These are phyloP conservation scores for Crinitomyces ghanaensis DNA, from an alignment of 805 yeast genomes.

Conservation along the genomic window DNA sequence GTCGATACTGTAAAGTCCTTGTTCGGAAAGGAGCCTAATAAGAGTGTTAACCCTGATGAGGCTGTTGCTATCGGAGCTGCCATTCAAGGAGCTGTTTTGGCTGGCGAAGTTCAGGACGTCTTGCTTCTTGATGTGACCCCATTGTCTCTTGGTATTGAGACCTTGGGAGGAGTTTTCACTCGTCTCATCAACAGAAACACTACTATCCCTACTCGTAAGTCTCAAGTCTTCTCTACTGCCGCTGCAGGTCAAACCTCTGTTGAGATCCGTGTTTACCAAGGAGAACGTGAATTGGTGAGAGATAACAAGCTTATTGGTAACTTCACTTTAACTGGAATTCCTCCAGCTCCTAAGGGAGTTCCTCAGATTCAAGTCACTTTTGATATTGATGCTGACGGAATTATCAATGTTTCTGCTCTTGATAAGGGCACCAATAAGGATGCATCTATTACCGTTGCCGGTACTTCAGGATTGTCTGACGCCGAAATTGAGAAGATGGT, in stretches of 20 bases:
- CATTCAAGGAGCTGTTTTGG: constrained; percentile 91
- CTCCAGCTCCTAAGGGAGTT: constrained; percentile 91
- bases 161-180: constrained; percentile 96
- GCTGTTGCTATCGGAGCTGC: constrained; percentile 97
- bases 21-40: constrained; percentile 76
- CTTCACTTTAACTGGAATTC: constrained; percentile 90
- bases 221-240: constrained; percentile 93
- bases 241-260: constrained; percentile 95
- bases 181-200: constrained; percentile 87
- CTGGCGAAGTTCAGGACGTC: constrained; percentile 92
- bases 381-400: constrained; percentile 96
- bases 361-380: constrained; percentile 91
- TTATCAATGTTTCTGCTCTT: constrained; percentile 87
- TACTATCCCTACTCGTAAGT: constrained; percentile 92
- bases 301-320: constrained; percentile 96
- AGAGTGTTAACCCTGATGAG: constrained; percentile 90
- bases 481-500: constrained; percentile 86
- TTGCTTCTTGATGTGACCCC: constrained; percentile 83
- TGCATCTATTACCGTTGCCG: constrained; percentile 92
- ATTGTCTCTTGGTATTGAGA: constrained; percentile 89
- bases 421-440: constrained; percentile 91
- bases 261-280: constrained; percentile 97
- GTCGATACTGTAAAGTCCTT: constrained; percentile 61
- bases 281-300: constrained; percentile 96
- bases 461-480: constrained; percentile 86